phyloP scores from a whole-genome alignment of 2,329 filamentous ascomycete species.

The Claviceps cyperi region DNA sequence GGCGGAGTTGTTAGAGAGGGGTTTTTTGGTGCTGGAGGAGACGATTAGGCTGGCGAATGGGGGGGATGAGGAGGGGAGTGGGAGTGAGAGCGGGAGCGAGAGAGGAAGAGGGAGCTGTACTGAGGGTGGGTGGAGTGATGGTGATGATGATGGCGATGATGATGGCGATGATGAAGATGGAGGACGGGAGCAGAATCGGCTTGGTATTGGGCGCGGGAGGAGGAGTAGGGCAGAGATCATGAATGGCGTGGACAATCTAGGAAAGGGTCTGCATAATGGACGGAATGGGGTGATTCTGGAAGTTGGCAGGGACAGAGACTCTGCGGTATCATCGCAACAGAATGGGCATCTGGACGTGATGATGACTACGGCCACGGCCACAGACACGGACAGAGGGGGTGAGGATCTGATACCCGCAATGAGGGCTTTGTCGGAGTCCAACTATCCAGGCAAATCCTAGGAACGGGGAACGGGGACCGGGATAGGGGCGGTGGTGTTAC shows the following conservation, averaged over 20 bases:
- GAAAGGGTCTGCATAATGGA: conserved; percentile 4
- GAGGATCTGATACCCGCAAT: conserved; percentile 21
- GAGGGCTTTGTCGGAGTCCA: neutral
- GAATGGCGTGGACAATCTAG: conserved; percentile 10
- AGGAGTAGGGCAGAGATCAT: conserved; percentile 5
- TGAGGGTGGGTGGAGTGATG: conserved; percentile 17
- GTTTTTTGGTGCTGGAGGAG: conserved; percentile 50
- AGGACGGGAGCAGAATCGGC: too few species aligned
- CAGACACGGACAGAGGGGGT: conserved; percentile 6
- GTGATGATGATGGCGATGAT: conserved; percentile 7
- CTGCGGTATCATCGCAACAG: conserved; percentile 6
- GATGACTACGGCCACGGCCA: conserved; percentile 12
- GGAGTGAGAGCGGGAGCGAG: neutral
- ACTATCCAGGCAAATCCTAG: too few species aligned
- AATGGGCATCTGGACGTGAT: conserved; percentile 7
- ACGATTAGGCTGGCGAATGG: conserved; percentile 41
- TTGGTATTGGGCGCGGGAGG: neutral
- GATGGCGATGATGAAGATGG: conserved; percentile 6
- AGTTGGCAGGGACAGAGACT: conserved; percentile 5
- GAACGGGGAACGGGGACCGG: too few species aligned
- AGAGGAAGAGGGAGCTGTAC: conserved; percentile 18
- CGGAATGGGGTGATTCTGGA: neutral
- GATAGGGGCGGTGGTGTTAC: too few species aligned
- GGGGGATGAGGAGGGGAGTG: conserved; percentile 12
- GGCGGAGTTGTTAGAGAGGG: conserved; percentile 65